Evolutionary conservation across 148 eudicot species (phyloP).

Genomic region (Dysphania ambrosioides): DNA sequence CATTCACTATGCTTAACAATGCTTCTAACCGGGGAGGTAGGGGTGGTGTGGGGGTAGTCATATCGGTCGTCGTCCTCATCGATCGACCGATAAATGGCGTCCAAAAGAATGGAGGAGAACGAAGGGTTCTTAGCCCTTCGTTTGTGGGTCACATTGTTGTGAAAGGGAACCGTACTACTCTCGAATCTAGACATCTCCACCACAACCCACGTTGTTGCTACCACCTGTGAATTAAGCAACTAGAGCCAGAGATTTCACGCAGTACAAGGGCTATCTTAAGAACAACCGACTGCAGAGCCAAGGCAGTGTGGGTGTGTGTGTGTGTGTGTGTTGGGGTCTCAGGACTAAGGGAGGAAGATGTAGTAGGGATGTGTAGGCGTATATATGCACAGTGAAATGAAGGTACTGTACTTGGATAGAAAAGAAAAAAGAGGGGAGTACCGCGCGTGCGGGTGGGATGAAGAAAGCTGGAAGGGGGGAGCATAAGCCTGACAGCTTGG

Average conservation of each 20-base stretch:
- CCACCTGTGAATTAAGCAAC: too few relatives aligned
- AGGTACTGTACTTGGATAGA: not conserved
- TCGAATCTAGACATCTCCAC: constrained; percentile 20
- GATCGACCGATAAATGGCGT: constrained; percentile 58
- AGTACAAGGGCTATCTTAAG: not conserved
- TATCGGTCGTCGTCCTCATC: constrained; percentile 30
- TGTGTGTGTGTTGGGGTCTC: not conserved
- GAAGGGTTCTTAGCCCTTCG: constrained; percentile 48
- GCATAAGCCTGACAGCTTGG: constrained; percentile 28
- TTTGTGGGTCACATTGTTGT: constrained; percentile 6
- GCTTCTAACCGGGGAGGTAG: constrained; percentile 2
- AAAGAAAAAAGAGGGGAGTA: not conserved
- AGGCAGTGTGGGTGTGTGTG: not conserved
- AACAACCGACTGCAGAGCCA: too few relatives aligned
- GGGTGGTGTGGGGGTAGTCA: not conserved
- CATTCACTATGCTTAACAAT: not conserved
- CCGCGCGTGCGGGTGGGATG: constrained; percentile 41
- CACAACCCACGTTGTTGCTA: too few relatives aligned
- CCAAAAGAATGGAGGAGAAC: constrained; percentile 70
- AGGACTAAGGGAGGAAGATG: constrained; percentile 2
- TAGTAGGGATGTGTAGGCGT: constrained; percentile 1
- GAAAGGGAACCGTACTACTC: not conserved
- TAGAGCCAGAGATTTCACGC: not conserved
- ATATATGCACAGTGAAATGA: not conserved
- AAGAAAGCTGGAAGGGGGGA: constrained; percentile 9